These are phyloP conservation scores for Chalaropsis ovoidea DNA, from an alignment of 2,329 filamentous ascomycete species.

Conservation along the genomic window DNA sequence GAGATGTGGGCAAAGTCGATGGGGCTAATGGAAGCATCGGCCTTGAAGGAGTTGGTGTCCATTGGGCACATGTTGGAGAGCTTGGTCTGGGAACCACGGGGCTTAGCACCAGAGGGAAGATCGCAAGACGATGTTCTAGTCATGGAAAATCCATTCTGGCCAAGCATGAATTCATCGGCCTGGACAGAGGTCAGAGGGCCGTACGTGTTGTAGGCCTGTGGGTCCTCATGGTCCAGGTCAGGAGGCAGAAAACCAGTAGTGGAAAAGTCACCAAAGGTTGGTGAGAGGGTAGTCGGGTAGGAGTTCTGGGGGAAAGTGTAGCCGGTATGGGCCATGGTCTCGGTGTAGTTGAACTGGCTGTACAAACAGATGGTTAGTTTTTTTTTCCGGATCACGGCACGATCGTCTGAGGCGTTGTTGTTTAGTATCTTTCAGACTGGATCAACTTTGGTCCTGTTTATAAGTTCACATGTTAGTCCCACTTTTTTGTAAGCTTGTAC, in stretches of 20 bases:
- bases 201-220: conserved; percentile 19
- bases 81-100: conserved; percentile 8
- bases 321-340: conserved; percentile 17
- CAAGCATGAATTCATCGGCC: conserved; percentile 14
- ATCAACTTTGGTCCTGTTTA: conserved; percentile 23
- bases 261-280: conserved; percentile 13
- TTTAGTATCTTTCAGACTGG: conserved; percentile 16
- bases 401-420: conserved; percentile 6
- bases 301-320: conserved; percentile 17
- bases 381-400: conserved; percentile 5
- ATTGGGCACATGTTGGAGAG: conserved; percentile 16
- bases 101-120: conserved; percentile 18
- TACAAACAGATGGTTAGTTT: conserved; percentile 21
- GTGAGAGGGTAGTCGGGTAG: conserved; percentile 14
- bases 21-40: conserved; percentile 18
- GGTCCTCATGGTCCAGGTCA: conserved; percentile 14
- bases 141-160: conserved; percentile 21
- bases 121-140: conserved; percentile 23
- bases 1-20: conserved; percentile 16
- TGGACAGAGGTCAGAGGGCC: conserved; percentile 11
- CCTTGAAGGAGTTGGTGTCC: conserved; percentile 5
- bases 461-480: conserved; percentile 14
- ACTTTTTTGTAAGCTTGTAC: background rate
- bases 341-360: conserved; percentile 19
- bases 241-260: conserved; percentile 4